These are phyloP conservation scores for Globisporangium viniferum DNA, from an alignment of 352 stramenopile species.

Conservation along the genomic window DNA sequence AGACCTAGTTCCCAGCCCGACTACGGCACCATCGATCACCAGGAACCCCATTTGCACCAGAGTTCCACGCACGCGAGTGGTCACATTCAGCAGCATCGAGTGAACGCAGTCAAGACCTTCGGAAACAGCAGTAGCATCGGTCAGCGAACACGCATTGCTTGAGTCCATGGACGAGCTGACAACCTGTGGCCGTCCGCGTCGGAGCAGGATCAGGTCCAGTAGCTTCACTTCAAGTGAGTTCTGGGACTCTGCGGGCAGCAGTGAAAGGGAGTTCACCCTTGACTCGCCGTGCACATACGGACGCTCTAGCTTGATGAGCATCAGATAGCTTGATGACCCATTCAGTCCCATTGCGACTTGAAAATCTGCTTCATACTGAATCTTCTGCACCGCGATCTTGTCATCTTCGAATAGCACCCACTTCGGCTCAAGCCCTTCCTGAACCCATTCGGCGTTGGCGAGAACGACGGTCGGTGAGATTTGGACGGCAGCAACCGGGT, in stretches of 20 bases:
- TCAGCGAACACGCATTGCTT: background rate
- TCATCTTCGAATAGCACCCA: background rate
- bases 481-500: background rate
- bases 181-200: background rate
- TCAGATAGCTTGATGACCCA: background rate
- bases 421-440: background rate
- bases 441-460: background rate
- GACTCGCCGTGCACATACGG: background rate
- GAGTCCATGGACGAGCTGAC: background rate
- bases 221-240: background rate
- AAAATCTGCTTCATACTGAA: background rate
- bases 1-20: background rate
- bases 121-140: background rate
- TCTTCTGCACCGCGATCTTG: background rate
- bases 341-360: background rate
- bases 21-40: background rate
- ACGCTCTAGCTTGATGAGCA: background rate
- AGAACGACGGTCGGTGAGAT: background rate
- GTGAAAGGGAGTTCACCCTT: too few relatives aligned
- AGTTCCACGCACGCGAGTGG: background rate
- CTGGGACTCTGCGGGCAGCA: background rate
- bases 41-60: constrained; percentile 5
- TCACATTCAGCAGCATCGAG: background rate
- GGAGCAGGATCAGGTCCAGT: constrained; percentile 5
- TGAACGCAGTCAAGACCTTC: background rate